Base-by-base conservation (phyloP, 2,329 filamentous ascomycete species). In the Colletotrichum liaoningense region DNA sequence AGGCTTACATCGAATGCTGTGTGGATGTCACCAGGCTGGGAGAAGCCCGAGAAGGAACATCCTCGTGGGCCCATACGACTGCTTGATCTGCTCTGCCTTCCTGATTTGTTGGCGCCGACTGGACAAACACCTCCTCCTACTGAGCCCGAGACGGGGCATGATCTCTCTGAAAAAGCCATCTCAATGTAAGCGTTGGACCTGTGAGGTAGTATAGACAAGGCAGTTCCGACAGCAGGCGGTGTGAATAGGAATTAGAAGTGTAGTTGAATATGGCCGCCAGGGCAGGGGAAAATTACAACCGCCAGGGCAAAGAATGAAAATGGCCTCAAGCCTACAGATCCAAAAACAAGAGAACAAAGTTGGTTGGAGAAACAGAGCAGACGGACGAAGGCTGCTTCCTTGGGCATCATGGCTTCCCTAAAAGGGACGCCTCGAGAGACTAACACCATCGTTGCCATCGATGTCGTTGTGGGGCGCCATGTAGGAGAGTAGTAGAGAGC, bases 1-100 rank as follows among this genome's bases (percentile, higher is more conserved):
- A 12, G 3, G 77, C 81, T 76, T 72, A 83, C 82, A 77, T 83
- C 80, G 69, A 84, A 85, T 11, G 78, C 80, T 33, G 80, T 75
- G 70, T 78, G 78, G 19, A 80, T 66, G 62, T 81, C 79, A 33
- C 79, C 78, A 49, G 73, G 75, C 38, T 79, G 79, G 26, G 77
- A 67, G 57, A 79, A 81, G 19, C 78, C 79, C 8, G 79, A 77
- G 69, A 82, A 82, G 30, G 80, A 79, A 72, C 81, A 81, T 57
- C 80, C 81, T 67, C 81, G 74, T 5, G 80, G 79, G 5, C 80
- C 80, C 35, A 71, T 63, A n/a, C 76, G 74, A 19, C 67, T 72
- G 38, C 60, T 63, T 28, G 67, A 30, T 58, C 67, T 66, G 56
- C 67, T 76, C 55, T 72, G 73, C 12, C 64, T 62, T 1, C 69